A percentile compares a stretch with the other conserved stretches of the same genome.
phyloP scores from a whole-genome alignment of 192 early-diverging fungal genomes.

The Backusella westeae region DNA sequence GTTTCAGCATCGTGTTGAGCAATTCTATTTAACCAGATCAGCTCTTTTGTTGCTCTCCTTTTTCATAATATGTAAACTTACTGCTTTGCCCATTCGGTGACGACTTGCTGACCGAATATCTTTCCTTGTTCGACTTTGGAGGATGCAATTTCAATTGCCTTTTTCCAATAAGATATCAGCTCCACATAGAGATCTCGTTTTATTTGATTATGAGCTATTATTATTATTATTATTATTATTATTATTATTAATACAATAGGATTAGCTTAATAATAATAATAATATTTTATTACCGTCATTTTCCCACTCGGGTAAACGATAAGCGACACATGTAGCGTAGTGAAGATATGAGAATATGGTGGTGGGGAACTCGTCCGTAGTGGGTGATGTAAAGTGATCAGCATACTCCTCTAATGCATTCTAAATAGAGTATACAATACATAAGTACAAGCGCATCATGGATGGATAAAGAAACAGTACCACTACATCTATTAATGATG shows the following conservation, averaged over 20 bases:
- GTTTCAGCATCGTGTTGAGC: conserved; percentile 57
- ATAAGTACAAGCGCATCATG: too few relatives aligned
- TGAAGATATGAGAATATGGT: conserved; percentile 80
- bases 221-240: not conserved
- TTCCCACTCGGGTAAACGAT: conserved; percentile 81
- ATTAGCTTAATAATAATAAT: not conserved
- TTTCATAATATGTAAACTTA: conserved; percentile 24
- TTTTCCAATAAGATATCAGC: conserved; percentile 73
- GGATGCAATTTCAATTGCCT: conserved; percentile 72
- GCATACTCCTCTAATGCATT: conserved; percentile 67
- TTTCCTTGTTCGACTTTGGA: conserved; percentile 80
- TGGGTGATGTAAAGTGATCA: conserved; percentile 70
- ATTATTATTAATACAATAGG: not conserved
- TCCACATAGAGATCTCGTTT: conserved; percentile 59
- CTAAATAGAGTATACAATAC: conserved; percentile 27
- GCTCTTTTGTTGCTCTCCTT: not conserved
- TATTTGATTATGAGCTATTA: conserved; percentile 58
- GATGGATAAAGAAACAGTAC: conserved; percentile 18
- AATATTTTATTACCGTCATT: conserved; percentile 27
- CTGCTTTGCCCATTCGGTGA: conserved; percentile 85
- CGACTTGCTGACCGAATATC: conserved; percentile 75
- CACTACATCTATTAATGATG: conserved; percentile 68
- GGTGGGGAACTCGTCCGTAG: conserved; percentile 70
- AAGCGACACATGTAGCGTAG: conserved; percentile 63
- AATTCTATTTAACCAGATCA: conserved; percentile 34